These are phyloP conservation scores for Microbotryum saponariae DNA, from an alignment of 1,284 basidiomycete genomes.

Conservation along the genomic window DNA sequence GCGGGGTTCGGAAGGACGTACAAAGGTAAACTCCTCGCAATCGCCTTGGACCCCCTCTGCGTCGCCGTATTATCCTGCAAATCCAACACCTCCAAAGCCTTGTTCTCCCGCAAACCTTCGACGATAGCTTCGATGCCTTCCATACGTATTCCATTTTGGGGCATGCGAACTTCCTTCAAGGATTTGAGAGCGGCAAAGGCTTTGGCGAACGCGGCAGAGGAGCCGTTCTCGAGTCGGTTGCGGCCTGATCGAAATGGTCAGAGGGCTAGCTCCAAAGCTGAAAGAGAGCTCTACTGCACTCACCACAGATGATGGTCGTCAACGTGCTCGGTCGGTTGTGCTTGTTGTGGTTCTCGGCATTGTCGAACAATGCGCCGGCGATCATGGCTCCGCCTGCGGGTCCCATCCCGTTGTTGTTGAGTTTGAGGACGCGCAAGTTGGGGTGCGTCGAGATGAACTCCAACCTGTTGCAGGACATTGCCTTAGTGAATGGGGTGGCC, in stretches of 20 bases:
- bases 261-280: too few species aligned
- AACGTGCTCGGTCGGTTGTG: conserved; percentile 61
- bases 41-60: conserved; percentile 59
- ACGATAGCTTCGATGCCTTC: conserved; percentile 81
- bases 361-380: conserved; percentile 72
- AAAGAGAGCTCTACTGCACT: background rate
- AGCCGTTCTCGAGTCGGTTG: conserved; percentile 88
- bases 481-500: too few species aligned
- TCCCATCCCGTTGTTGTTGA: conserved; percentile 98
- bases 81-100: conserved; percentile 68
- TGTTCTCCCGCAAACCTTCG: conserved; percentile 62
- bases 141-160: conserved; percentile 95
- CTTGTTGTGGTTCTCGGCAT: conserved; percentile 61
- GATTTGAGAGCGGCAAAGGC: conserved; percentile 77
- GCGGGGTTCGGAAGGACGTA: background rate
- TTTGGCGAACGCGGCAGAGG: conserved; percentile 71
- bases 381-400: conserved; percentile 78
- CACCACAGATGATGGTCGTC: conserved; percentile 75
- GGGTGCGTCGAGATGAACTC: conserved; percentile 60
- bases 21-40: conserved; percentile 60
- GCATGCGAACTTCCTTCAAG: conserved; percentile 80
- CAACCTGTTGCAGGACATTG: conserved; percentile 16
- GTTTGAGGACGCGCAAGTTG: conserved; percentile 69
- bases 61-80: conserved; percentile 95
- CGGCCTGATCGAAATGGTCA: conserved; percentile 42